phyloP scores from a whole-genome alignment of 352 stramenopile species.

The Pythium periplocum region DNA sequence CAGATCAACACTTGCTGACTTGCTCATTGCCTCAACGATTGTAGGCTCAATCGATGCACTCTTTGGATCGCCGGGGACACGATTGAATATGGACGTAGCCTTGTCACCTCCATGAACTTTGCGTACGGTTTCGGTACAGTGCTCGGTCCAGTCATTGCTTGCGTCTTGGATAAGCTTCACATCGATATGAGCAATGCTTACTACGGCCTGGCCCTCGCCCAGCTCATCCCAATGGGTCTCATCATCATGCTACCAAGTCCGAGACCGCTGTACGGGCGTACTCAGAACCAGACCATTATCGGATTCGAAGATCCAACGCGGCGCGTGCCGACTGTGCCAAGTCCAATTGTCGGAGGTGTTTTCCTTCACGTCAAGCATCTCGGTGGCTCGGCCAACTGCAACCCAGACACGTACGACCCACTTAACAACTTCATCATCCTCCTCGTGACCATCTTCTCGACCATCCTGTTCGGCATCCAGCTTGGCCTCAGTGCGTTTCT shows the following conservation, averaged over 20 bases:
- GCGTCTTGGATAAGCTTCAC: constrained; percentile 41
- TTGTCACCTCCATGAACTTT: constrained; percentile 73
- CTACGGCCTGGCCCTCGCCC: constrained; percentile 43
- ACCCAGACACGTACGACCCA: constrained; percentile 77
- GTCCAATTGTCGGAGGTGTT: constrained; percentile 74
- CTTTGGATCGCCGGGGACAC: constrained; percentile 67
- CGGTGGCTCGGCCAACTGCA: constrained; percentile 60
- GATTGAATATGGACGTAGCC: constrained; percentile 55
- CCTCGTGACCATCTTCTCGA: constrained; percentile 77
- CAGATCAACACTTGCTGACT: neutral
- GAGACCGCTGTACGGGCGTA: constrained; percentile 34
- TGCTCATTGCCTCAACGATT: neutral
- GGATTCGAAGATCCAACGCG: constrained; percentile 68
- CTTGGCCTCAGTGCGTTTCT: constrained; percentile 72
- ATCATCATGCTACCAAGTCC: constrained; percentile 36
- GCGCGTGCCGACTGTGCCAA: constrained; percentile 70
- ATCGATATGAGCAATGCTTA: constrained; percentile 55
- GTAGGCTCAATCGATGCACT: constrained; percentile 59
- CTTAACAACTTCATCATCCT: constrained; percentile 84
- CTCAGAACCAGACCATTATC: constrained; percentile 60
- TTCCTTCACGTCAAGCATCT: constrained; percentile 80
- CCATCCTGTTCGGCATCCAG: constrained; percentile 71
- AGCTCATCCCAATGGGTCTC: constrained; percentile 35
- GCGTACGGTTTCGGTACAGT: constrained; percentile 60
- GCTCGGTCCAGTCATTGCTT: constrained; percentile 38